phyloP scores from a whole-genome alignment of 306 rosid genomes.

The Geum urbanum region DNA sequence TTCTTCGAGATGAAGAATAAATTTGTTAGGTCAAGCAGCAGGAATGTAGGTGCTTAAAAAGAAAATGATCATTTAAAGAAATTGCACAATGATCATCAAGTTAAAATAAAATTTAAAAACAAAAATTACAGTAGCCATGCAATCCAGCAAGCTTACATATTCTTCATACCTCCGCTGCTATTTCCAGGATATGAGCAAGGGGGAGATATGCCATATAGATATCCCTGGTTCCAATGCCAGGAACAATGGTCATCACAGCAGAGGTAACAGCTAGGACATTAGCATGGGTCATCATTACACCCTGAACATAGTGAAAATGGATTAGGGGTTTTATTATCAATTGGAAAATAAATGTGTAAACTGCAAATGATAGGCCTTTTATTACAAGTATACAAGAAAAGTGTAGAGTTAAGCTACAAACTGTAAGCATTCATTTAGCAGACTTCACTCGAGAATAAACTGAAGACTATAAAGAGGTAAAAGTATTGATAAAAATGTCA shows the following conservation, averaged over 20 bases:
- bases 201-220: slow-evolving; percentile 85
- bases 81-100: not conserved
- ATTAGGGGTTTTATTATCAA: not conserved
- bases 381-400: not conserved
- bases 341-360: slow-evolving; percentile 3
- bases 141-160: slow-evolving; percentile 21
- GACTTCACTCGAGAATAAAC: slow-evolving; percentile 4
- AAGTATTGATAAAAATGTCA: not conserved
- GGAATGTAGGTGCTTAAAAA: slow-evolving; percentile 2
- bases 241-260: slow-evolving; percentile 85
- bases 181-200: slow-evolving; percentile 96
- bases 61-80: not conserved
- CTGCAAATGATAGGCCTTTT: not conserved
- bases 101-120: slow-evolving; percentile 9
- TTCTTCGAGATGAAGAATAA: slow-evolving; percentile 42
- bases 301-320: slow-evolving; percentile 47
- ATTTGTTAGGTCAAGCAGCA: slow-evolving; percentile 29
- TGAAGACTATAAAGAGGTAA: not conserved
- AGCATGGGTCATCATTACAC: slow-evolving; percentile 97
- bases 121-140: slow-evolving; percentile 24
- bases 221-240: slow-evolving; percentile 68
- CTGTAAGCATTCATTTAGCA: not conserved
- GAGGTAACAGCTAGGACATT: slow-evolving; percentile 83
- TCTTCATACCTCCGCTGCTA: slow-evolving; percentile 82
- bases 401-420: not conserved